These are phyloP conservation scores for Coemansia sp. DNA, from an alignment of 192 early-diverging fungal species.

Conservation along the genomic window DNA sequence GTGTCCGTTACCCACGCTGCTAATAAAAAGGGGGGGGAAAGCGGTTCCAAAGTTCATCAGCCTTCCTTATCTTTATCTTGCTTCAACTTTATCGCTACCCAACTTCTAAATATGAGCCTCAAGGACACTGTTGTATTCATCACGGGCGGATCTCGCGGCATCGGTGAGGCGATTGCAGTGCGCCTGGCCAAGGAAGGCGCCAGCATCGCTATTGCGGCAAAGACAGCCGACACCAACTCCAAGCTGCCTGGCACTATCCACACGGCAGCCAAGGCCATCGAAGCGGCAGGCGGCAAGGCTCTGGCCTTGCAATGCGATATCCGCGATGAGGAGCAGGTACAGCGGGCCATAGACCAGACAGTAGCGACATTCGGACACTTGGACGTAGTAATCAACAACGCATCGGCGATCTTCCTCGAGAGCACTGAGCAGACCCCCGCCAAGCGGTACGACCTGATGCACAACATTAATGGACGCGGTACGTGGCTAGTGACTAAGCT, in stretches of 20 bases:
- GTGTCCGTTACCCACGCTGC: not conserved
- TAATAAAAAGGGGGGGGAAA: not conserved
- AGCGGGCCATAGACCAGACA: conserved; percentile 66
- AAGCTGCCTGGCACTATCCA: conserved; percentile 86
- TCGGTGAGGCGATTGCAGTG: conserved; percentile 76
- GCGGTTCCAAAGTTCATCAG: not conserved
- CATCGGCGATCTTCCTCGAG: conserved; percentile 74
- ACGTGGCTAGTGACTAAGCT: conserved; percentile 80
- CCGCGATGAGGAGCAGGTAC: conserved; percentile 75
- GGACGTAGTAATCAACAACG: conserved; percentile 83
- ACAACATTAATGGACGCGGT: conserved; percentile 76
- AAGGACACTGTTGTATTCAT: conserved; percentile 61
- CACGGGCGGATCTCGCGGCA: conserved; percentile 71
- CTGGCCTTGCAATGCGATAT: conserved; percentile 84
- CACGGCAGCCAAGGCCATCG: conserved; percentile 74
- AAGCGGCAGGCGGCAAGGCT: conserved; percentile 74
- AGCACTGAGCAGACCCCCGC: conserved; percentile 56
- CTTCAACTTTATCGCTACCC: not conserved
- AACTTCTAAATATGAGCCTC: conserved; percentile 39
- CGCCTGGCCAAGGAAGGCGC: conserved; percentile 70
- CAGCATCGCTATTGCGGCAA: conserved; percentile 76
- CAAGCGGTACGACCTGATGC: conserved; percentile 78
- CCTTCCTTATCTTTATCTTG: not conserved
- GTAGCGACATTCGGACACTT: conserved; percentile 74
- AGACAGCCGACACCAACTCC: conserved; percentile 70